Evolutionary conservation across 371 early-diverging fungal species (phyloP).

Genomic region (Parasitella parasitica): DNA sequence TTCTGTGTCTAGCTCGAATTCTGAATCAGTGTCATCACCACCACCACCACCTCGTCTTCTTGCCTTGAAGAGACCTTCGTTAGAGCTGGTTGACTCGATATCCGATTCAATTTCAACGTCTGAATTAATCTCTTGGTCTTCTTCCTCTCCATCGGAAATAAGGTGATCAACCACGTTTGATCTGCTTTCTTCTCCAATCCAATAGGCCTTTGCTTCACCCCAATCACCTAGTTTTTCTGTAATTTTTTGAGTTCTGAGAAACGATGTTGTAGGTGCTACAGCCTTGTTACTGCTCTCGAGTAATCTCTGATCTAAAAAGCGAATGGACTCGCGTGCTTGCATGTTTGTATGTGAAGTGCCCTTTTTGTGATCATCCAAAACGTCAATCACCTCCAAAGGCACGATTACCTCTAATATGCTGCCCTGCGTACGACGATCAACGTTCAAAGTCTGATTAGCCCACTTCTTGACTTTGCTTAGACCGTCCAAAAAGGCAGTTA

Average conservation of each 20-base stretch:
- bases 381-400: conserved; percentile 65
- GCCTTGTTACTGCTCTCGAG: conserved; percentile 4
- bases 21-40: conserved; percentile 17
- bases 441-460: conserved; percentile 41
- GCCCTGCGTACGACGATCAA: conserved; percentile 20
- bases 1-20: conserved; percentile 13
- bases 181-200: conserved; percentile 46
- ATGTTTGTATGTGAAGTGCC: conserved; percentile 62
- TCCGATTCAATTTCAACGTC: conserved; percentile 25
- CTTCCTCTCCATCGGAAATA: conserved; percentile 12
- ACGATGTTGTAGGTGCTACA: conserved; percentile 21
- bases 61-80: conserved; percentile 20
- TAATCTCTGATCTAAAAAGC: conserved; percentile 69
- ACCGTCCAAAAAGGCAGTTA: conserved; percentile 50
- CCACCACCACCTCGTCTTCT: conserved; percentile 15
- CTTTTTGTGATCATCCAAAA: conserved; percentile 72
- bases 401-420: conserved; percentile 57
- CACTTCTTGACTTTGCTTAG: conserved; percentile 56
- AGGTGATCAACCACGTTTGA: conserved; percentile 25
- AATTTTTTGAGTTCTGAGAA: conserved; percentile 46
- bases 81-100: conserved; percentile 4
- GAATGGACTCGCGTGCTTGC: conserved; percentile 74
- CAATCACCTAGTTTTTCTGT: conserved; percentile 51
- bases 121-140: conserved; percentile 12
- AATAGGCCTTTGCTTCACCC: conserved; percentile 50